A percentile compares a stretch with the other conserved stretches of the same genome.
Conservation (phyloP, 1,284 basidiomycete genomes). For the Ceratobasidium sp. region DNA sequence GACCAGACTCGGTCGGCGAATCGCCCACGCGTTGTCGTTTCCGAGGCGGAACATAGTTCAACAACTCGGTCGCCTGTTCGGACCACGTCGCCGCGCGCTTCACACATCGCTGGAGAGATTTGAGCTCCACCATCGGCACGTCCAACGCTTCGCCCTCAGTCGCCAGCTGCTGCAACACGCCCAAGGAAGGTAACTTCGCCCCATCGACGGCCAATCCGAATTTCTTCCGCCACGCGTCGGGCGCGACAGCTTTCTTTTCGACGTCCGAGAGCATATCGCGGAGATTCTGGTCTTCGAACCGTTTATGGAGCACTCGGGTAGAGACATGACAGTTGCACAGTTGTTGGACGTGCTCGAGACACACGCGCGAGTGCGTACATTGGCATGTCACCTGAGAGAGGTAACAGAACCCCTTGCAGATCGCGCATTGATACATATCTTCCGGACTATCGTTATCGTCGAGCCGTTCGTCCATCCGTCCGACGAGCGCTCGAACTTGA, state of each 20-base stretch:
- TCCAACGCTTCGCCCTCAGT: conserved; percentile 91
- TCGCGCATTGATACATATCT: conserved; percentile 93
- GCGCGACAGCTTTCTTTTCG: conserved; percentile 79
- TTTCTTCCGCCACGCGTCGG: conserved; percentile 81
- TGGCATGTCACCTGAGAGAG: conserved; percentile 90
- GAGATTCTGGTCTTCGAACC: conserved; percentile 87
- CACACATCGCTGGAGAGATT: conserved; percentile 82
- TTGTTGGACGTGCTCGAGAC: conserved; percentile 85
- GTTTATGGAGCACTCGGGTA: conserved; percentile 78
- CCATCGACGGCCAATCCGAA: conserved; percentile 77
- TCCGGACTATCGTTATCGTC: conserved; percentile 88
- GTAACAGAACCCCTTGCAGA: conserved; percentile 97
- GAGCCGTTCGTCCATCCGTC: conserved; percentile 73
- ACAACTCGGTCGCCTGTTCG: conserved; percentile 59
- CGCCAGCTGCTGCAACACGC: conserved; percentile 82
- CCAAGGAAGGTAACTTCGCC: conserved; percentile 78
- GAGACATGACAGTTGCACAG: conserved; percentile 79
- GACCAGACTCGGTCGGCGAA: no score
- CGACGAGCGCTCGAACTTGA: conserved; percentile 66
- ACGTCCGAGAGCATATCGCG: conserved; percentile 76
- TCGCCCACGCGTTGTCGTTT: no score
- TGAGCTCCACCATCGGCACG: conserved; percentile 79
- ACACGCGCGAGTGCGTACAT: conserved; percentile 83
- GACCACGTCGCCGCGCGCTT: conserved; percentile 87
- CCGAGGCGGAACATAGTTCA: no score